Conservation (phyloP, 306 rosid genomes). For the Trichosanthes truncata region DNA sequence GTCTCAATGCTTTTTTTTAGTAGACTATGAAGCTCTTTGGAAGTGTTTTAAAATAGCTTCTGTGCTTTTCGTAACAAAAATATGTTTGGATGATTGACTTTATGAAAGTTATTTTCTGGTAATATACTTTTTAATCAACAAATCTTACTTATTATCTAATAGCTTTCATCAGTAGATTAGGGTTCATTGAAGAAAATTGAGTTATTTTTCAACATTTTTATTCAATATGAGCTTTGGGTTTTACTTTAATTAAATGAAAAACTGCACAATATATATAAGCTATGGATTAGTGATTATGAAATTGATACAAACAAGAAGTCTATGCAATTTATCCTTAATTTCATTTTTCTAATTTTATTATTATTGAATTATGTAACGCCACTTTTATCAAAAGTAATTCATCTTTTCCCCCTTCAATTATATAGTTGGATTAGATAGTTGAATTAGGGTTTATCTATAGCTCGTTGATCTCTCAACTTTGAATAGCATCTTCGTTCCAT, state of each 20-base stretch:
- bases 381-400: too few relatives aligned
- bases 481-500: too few relatives aligned
- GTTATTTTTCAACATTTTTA: neutral
- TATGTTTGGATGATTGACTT: neutral
- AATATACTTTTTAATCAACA: neutral
- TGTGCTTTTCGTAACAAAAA: neutral
- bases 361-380: neutral
- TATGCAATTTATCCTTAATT: neutral
- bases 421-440: neutral
- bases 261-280: neutral
- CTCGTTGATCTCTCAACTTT: too few relatives aligned
- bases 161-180: neutral
- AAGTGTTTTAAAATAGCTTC: too few relatives aligned
- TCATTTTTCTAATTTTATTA: neutral
- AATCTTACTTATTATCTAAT: neutral
- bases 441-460: too few relatives aligned
- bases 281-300: neutral
- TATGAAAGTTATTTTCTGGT: neutral
- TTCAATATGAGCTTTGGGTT: neutral
- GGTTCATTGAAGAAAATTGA: neutral
- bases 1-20: neutral
- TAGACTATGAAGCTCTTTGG: neutral
- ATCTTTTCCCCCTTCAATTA: neutral
- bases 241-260: neutral
- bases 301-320: neutral